These are phyloP conservation scores for Penicillium sp. DNA, from an alignment of 2,329 filamentous ascomycete genomes.

Conservation along the genomic window DNA sequence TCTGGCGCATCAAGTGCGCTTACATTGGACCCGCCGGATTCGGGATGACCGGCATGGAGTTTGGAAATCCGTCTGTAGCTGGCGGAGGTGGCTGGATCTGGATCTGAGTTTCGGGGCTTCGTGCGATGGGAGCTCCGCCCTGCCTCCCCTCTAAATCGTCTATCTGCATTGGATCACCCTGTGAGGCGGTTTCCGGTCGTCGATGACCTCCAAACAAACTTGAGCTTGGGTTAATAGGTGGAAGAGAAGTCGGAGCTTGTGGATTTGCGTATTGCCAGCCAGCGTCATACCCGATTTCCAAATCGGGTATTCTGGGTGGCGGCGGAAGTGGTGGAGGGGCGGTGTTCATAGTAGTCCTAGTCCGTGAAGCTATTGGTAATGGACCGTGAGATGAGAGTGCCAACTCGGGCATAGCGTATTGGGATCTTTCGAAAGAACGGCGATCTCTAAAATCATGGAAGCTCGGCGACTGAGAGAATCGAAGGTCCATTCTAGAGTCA, in stretches of 20 bases:
- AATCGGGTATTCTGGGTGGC: conserved; percentile 59
- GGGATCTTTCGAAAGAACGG: conserved; percentile 36
- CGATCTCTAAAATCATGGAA: conserved; percentile 41
- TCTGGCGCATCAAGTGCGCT: conserved; percentile 20
- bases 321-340: conserved; percentile 65
- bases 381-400: conserved; percentile 49
- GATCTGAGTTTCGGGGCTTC: conserved; percentile 36
- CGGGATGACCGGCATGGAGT: conserved; percentile 29
- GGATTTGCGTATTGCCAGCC: conserved; percentile 64
- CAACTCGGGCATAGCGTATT: conserved; percentile 42
- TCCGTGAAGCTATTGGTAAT: conserved; percentile 62
- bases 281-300: conserved; percentile 57
- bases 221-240: conserved; percentile 50
- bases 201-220: conserved; percentile 50
- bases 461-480: conserved; percentile 40
- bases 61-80: conserved; percentile 34
- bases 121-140: conserved; percentile 27
- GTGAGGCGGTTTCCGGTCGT: conserved; percentile 34
- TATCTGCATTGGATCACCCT: conserved; percentile 36
- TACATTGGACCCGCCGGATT: conserved; percentile 33
- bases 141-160: conserved; percentile 38
- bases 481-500: conserved; percentile 45
- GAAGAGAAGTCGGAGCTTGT: conserved; percentile 46
- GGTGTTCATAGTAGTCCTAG: conserved; percentile 45
- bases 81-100: conserved; percentile 36